Percentiles rank a stretch among this genome's conserved stretches.
phyloP scores from a whole-genome alignment of 352 stramenopile genomes.

The Thraustotheca clavata region DNA sequence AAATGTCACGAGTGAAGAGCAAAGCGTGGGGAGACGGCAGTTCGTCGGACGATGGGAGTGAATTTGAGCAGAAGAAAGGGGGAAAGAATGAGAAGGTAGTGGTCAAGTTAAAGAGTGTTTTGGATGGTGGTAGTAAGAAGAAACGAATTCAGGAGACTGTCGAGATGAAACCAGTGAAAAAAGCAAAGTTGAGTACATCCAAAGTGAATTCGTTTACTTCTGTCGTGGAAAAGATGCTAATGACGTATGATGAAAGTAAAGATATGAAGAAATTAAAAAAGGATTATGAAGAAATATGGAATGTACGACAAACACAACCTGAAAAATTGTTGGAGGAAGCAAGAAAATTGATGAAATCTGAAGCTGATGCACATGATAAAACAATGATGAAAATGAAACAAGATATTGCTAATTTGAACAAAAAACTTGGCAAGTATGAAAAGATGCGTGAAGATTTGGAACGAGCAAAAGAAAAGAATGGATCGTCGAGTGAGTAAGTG shows the following conservation, averaged over 20 bases:
- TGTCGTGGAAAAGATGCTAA: constrained; percentile 5
- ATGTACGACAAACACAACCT: constrained; percentile 55
- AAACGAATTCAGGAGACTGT: not conserved
- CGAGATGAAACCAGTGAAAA: not conserved
- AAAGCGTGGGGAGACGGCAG: no score
- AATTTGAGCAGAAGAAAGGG: not conserved
- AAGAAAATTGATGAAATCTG: constrained; percentile 41
- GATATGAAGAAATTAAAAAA: constrained; percentile 17
- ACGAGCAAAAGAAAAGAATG: constrained; percentile 27
- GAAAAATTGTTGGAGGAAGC: constrained; percentile 56
- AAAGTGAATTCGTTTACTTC: constrained; percentile 8
- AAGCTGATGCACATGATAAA: constrained; percentile 66
- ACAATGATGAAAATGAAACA: constrained; percentile 60
- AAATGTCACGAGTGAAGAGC: no score
- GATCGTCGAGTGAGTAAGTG: not conserved
- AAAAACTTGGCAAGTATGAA: constrained; percentile 40
- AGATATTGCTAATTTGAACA: constrained; percentile 48
- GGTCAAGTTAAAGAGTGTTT: no score
- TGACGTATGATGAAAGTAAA: constrained; percentile 2
- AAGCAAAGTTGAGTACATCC: not conserved
- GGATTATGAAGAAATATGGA: constrained; percentile 13
- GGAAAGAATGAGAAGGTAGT: not conserved
- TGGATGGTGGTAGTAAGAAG: constrained; percentile 4
- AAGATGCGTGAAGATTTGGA: constrained; percentile 39
- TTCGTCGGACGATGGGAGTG: no score